Evolutionary conservation across 2,329 filamentous ascomycete genomes (phyloP).

Genomic region (Cadophora sp.): DNA sequence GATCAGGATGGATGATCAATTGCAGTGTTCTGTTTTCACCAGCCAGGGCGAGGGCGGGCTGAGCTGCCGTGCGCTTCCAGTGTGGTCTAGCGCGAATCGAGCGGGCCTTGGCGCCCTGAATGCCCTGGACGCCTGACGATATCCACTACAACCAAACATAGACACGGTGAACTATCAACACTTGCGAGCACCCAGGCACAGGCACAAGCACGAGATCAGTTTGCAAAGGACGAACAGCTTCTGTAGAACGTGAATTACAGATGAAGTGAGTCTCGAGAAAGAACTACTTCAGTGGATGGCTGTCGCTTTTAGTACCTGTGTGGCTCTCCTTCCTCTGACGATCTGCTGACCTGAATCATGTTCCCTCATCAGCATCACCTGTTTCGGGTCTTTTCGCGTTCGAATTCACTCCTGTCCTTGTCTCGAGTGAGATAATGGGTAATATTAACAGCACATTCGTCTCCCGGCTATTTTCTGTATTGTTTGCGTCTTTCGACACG

Average conservation of each 20-base stretch:
- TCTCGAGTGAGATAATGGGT: background rate
- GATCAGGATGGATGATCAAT: background rate
- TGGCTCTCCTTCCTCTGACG: background rate
- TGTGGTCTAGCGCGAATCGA: too few species aligned
- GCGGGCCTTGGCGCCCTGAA: background rate
- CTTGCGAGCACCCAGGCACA: background rate
- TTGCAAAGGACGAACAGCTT: background rate
- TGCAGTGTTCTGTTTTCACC: background rate
- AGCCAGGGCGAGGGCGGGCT: background rate
- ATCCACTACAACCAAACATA: too few species aligned
- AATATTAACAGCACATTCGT: background rate
- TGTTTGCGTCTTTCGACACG: background rate
- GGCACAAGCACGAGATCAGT: background rate
- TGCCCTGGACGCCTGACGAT: background rate
- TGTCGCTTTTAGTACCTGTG: background rate
- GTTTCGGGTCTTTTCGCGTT: background rate
- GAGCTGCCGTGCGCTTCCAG: too few species aligned
- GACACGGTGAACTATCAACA: background rate
- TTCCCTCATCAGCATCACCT: background rate
- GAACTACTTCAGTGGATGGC: background rate
- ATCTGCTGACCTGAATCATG: background rate
- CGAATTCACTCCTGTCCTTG: background rate
- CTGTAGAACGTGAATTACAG: background rate
- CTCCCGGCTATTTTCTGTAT: background rate
- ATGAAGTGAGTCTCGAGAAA: background rate